Evolutionary conservation across 75 land plant genomes (phyloP).

Genomic region (Picea sitchensis): DNA sequence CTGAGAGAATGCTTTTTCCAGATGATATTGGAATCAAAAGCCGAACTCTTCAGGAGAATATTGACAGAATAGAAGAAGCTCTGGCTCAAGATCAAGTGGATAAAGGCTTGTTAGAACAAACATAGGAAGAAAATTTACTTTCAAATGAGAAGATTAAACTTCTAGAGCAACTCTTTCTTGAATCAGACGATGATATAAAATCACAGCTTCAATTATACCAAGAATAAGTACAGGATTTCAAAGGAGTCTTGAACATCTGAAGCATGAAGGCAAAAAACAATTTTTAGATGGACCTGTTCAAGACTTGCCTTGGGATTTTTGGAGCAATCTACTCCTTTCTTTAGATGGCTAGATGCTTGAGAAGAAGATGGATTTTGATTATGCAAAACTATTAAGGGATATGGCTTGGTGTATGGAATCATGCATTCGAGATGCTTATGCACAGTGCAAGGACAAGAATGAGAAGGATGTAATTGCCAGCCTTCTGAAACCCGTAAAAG

Average conservation of each 20-base stretch:
- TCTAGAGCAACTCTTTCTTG: conserved; percentile 76
- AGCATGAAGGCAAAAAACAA: conserved; percentile 48
- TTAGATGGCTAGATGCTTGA: conserved; percentile 83
- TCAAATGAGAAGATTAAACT: conserved; percentile 57
- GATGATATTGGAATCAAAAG: conserved; percentile 10
- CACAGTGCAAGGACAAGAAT: conserved; percentile 50
- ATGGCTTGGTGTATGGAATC: conserved; percentile 80
- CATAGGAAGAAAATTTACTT: conserved; percentile 48
- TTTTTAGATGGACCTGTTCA: conserved; percentile 42
- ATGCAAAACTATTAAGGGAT: conserved; percentile 62
- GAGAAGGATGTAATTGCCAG: conserved; percentile 50
- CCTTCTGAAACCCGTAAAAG: conserved; percentile 46
- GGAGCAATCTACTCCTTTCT: conserved; percentile 72
- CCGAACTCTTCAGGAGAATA: conserved; percentile 48
- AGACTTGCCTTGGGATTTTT: conserved; percentile 89
- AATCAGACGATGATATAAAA: conserved; percentile 77
- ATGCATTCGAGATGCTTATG: conserved; percentile 62
- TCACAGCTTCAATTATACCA: conserved; percentile 63
- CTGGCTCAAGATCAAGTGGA: conserved; percentile 52
- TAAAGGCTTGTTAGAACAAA: conserved; percentile 42
- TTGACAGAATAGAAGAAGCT: conserved; percentile 52
- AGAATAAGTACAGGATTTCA: conserved; percentile 71
- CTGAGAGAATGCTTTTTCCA: not conserved
- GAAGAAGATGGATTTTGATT: conserved; percentile 56
- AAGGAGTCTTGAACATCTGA: conserved; percentile 56